Evolutionary conservation across 2,329 filamentous ascomycete species (phyloP).

Genomic region (Hymenoscyphus scutula): DNA sequence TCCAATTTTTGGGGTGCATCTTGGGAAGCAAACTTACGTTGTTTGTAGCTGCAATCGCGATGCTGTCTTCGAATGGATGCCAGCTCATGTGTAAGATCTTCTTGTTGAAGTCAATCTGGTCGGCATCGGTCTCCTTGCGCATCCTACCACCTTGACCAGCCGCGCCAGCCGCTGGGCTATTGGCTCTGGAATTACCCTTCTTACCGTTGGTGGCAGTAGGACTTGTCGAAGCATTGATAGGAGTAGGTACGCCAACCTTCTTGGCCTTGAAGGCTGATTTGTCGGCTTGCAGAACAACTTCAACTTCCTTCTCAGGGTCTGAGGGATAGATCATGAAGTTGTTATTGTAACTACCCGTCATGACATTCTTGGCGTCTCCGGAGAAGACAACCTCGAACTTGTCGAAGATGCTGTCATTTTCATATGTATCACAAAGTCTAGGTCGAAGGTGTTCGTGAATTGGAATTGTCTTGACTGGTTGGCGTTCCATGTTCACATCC

Average conservation of each 20-base stretch:
- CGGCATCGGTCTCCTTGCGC: slow-evolving; percentile 98
- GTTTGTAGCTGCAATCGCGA: slow-evolving; percentile 98
- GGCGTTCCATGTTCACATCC: slow-evolving; percentile 99
- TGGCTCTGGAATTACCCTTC: slow-evolving; percentile 84
- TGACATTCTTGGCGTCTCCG: slow-evolving; percentile 96
- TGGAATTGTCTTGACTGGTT: slow-evolving; percentile 96
- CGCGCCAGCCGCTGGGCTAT: slow-evolving; percentile 74
- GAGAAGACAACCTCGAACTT: slow-evolving; percentile 99
- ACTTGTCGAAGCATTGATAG: slow-evolving; percentile 81
- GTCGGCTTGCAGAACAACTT: slow-evolving; percentile 95
- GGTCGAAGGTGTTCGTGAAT: slow-evolving; percentile 97
- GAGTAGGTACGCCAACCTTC: slow-evolving; percentile 96
- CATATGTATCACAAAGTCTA: slow-evolving; percentile 93
- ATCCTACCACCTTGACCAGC: slow-evolving; percentile 84
- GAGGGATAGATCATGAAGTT: slow-evolving; percentile 99
- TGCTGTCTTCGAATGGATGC: slow-evolving; percentile 99
- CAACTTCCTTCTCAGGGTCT: slow-evolving; percentile 91
- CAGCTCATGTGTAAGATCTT: slow-evolving; percentile 99
- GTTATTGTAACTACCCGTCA: slow-evolving; percentile 99
- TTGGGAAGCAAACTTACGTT: slow-evolving; percentile 68
- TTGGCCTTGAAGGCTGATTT: slow-evolving; percentile 99
- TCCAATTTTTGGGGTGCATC: neutral
- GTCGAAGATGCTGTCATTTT: slow-evolving; percentile 99
- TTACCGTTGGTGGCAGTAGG: slow-evolving; percentile 72
- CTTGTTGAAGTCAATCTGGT: slow-evolving; percentile 99